Evolutionary conservation across 2,329 filamentous ascomycete genomes (phyloP), one percentile per base, ranked within the genome.

Genomic region (Penicillium sp.): DNA sequence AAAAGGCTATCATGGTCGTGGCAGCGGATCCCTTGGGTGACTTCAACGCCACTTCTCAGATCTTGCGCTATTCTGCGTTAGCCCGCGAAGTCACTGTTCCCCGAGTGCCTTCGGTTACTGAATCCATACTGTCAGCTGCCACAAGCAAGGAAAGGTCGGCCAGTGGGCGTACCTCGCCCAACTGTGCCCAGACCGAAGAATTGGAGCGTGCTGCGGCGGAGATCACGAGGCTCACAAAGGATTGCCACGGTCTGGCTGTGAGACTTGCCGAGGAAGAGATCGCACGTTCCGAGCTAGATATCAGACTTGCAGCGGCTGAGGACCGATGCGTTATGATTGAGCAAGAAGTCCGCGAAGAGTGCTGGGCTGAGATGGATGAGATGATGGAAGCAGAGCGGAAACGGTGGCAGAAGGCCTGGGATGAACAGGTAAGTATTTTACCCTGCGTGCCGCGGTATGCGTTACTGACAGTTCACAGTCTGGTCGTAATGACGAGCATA

Each of bases 11-110:
- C 63, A 97, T 99, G 92, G 88, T 99, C 50, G 92, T 97, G 14
- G 96, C 92, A 0, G 94, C 92, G 3, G 92, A 99, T 65, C 90
- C 94, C 0, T 74, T 89, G 11, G 92, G 94, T 33, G 94, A 99
- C 71, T 96, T 92, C 77, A 97, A 97, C 67, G 91, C 94, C 11
- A 99, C 94, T 0, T 95, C 90, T 5, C 94, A 97, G 67, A 97
- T 99, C 55, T 79, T 99, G 1, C 86, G 92, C 16, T 99, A 99
- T 74, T 94, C 90, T 20, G 92, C 94, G 0, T 81, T 99, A 4
- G 94, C 94, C 0, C 85, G 91, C 18, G 92, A 97, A 73, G 89
- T 97, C 10, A 95, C 92, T 0, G 90, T 96, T 1, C 91, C 92
- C 5, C 87, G 92, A 5, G 84, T 95, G 7, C 92, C 92, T 0